phyloP scores from a whole-genome alignment of 2,329 filamentous ascomycete species.

The Graphiopsis chlorocephala region DNA sequence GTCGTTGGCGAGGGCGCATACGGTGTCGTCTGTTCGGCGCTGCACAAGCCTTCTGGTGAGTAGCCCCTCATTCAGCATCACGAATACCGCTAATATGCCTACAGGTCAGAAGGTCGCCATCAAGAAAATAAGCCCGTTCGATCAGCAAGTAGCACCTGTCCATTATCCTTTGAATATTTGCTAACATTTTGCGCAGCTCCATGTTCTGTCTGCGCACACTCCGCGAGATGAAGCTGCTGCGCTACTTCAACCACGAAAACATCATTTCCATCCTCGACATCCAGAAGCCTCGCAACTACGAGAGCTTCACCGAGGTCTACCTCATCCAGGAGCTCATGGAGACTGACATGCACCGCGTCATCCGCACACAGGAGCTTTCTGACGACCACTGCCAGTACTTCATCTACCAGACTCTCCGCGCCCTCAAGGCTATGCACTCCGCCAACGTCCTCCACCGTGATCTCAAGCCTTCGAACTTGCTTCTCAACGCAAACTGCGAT shows the following conservation, averaged over 20 bases:
- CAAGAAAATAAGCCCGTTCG: conserved; percentile 99
- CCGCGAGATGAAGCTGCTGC: conserved; percentile 97
- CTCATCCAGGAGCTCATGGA: conserved; percentile 99
- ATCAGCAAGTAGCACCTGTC: conserved; percentile 77
- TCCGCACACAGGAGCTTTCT: conserved; percentile 95
- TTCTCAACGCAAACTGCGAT: conserved; percentile 98
- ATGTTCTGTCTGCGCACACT: conserved; percentile 67
- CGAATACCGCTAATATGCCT: too few relatives aligned
- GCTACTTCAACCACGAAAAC: conserved; percentile 99
- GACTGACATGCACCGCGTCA: conserved; percentile 99
- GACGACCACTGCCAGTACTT: conserved; percentile 99
- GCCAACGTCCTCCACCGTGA: conserved; percentile 97
- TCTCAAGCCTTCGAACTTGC: conserved; percentile 93
- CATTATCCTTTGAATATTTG: background rate
- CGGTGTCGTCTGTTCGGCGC: conserved; percentile 94
- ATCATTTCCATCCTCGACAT: conserved; percentile 99
- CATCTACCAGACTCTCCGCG: conserved; percentile 98
- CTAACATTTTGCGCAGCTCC: background rate
- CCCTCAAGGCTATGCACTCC: conserved; percentile 98
- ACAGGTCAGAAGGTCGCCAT: conserved; percentile 99
- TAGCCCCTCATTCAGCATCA: too few relatives aligned
- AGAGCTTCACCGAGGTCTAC: conserved; percentile 96
- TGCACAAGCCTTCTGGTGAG: conserved; percentile 97
- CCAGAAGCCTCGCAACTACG: conserved; percentile 94
- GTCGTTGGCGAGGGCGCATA: conserved; percentile 98